Conservation (phyloP, 2,329 filamentous ascomycete species). For the Zymoseptoria passerinii region DNA sequence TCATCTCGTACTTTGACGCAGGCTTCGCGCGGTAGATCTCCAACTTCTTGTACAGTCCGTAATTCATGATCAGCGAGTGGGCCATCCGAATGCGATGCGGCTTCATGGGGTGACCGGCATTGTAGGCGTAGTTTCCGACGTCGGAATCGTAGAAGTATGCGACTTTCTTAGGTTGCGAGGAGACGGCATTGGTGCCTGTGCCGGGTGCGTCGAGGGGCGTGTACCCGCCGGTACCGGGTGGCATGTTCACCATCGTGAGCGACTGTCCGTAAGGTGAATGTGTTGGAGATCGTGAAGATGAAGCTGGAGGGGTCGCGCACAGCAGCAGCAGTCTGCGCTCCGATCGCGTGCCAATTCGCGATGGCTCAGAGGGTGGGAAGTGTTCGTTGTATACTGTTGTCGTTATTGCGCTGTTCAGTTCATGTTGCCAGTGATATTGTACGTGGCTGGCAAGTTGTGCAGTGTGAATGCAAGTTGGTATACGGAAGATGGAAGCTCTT, state of each 20-base stretch:
- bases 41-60: conserved; percentile 65
- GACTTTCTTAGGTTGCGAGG: conserved; percentile 64
- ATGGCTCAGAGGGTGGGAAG: not conserved
- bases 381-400: too few relatives aligned
- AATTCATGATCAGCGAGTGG: conserved; percentile 60
- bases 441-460: not conserved
- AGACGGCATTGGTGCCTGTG: conserved; percentile 40
- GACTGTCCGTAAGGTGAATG: not conserved
- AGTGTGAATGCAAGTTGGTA: not conserved
- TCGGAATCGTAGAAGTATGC: conserved; percentile 98
- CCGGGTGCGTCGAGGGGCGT: conserved; percentile 46
- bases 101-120: conserved; percentile 62
- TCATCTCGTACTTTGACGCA: conserved; percentile 61
- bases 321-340: not conserved
- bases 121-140: conserved; percentile 96
- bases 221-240: conserved; percentile 24
- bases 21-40: conserved; percentile 50
- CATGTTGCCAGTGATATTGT: too few relatives aligned
- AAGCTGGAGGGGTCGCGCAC: not conserved
- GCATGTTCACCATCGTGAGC: conserved; percentile 42
- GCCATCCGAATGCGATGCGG: conserved; percentile 60
- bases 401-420: too few relatives aligned
- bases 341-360: not conserved
- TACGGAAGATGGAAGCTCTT: conserved; percentile 1
- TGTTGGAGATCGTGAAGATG: not conserved